Conservation (phyloP, 116 monocot genomes). For the Papilionanthe hybrid region DNA sequence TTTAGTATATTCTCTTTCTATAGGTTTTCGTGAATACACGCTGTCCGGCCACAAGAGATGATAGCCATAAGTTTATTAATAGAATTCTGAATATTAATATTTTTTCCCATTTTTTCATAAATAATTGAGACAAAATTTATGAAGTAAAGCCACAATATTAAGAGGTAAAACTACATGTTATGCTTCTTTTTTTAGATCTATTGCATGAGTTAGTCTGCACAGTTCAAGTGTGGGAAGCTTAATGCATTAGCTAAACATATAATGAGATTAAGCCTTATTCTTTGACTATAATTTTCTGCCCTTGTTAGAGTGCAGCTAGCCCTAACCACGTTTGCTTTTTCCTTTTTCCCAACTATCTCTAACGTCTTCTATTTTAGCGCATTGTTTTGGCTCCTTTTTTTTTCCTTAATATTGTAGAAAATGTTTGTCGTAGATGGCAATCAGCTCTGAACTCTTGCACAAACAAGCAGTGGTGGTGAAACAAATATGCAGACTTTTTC, state of each 20-base stretch:
- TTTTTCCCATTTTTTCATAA: not conserved
- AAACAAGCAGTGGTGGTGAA: conserved; percentile 71
- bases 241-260: not conserved
- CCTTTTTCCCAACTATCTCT: not conserved
- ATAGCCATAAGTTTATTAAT: not conserved
- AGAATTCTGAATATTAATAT: not conserved
- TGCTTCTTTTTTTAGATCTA: not conserved
- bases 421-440: conserved; percentile 54
- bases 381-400: not conserved
- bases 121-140: not conserved
- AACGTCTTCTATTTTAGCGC: not conserved
- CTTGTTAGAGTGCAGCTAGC: not conserved
- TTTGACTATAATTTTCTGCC: not conserved
- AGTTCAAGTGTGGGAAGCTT: not conserved
- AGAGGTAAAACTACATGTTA: not conserved
- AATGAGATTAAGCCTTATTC: not conserved
- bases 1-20: not conserved
- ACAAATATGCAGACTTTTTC: conserved; percentile 75
- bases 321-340: not conserved
- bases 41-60: not conserved
- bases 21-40: not conserved
- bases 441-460: conserved; percentile 59
- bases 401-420: not conserved
- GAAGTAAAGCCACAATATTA: not conserved
- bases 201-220: not conserved